These are phyloP conservation scores for Phytophthora citricola DNA, from an alignment of 352 stramenopile species.

Conservation along the genomic window DNA sequence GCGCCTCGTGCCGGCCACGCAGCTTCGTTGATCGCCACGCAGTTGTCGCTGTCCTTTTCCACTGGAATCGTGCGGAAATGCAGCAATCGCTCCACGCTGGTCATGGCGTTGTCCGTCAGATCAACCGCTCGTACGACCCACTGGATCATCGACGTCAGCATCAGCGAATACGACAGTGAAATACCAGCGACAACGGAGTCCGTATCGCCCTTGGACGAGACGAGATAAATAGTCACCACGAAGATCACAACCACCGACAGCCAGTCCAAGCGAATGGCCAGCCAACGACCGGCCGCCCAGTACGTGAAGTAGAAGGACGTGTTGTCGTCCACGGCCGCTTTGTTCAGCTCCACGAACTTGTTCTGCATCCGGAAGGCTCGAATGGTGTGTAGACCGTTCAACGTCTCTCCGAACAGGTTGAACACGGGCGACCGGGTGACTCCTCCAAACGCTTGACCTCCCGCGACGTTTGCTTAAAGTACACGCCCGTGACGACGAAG, in stretches of 20 bases:
- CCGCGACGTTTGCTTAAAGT: slow-evolving; percentile 81
- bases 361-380: slow-evolving; percentile 61
- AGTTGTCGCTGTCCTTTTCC: slow-evolving; percentile 17
- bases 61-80: slow-evolving; percentile 22
- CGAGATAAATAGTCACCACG: slow-evolving; percentile 41
- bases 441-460: slow-evolving; percentile 94
- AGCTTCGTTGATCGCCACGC: slow-evolving; percentile 12
- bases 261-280: slow-evolving; percentile 92
- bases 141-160: slow-evolving; percentile 30
- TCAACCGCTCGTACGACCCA: slow-evolving; percentile 23
- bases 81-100: slow-evolving; percentile 22
- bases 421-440: slow-evolving; percentile 92
- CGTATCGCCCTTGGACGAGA: slow-evolving; percentile 45
- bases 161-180: slow-evolving; percentile 26
- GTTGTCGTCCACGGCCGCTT: slow-evolving; percentile 49
- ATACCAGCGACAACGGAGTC: slow-evolving; percentile 20
- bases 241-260: slow-evolving; percentile 69
- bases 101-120: slow-evolving; percentile 27
- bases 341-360: slow-evolving; percentile 47
- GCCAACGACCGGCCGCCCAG: slow-evolving; percentile 85
- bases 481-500: slow-evolving; percentile 72
- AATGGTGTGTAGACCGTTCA: slow-evolving; percentile 92
- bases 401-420: slow-evolving; percentile 89
- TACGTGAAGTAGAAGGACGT: slow-evolving; percentile 57
- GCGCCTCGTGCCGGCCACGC: slow-evolving; percentile 38